phyloP scores from a whole-genome alignment of 306 rosid genomes.

The Pyrus bretschneideri region DNA sequence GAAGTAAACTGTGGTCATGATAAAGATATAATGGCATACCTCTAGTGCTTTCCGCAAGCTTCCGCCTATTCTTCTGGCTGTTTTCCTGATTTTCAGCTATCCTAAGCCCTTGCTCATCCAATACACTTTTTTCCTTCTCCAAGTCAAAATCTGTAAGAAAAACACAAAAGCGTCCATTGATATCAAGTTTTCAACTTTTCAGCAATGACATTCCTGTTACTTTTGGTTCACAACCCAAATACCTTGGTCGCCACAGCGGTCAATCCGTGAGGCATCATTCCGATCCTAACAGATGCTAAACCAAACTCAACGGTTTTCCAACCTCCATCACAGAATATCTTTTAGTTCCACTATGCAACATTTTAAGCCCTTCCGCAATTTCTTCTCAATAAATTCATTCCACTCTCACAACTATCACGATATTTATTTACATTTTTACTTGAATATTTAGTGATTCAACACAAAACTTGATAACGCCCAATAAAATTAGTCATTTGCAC shows the following conservation, averaged over 20 bases:
- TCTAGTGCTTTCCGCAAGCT: conserved; percentile 96
- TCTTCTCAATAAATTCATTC: neutral
- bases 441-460: neutral
- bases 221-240: neutral
- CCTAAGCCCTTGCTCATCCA: conserved; percentile 95
- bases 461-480: neutral
- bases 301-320: neutral
- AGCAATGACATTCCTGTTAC: neutral
- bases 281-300: neutral
- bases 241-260: neutral
- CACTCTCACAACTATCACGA: neutral
- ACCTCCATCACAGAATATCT: neutral
- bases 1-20: no score
- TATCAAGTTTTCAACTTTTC: neutral
- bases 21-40: conserved; percentile 26
- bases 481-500: neutral
- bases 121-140: conserved; percentile 76
- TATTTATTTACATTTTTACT: neutral
- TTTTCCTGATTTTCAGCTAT: conserved; percentile 95
- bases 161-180: neutral
- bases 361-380: neutral
- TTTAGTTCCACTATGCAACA: neutral
- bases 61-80: conserved; percentile 94
- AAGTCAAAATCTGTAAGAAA: conserved; percentile 69
- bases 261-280: neutral